phyloP scores from a whole-genome alignment of 108 stramenopile genomes.

The Skeletonema potamos region DNA sequence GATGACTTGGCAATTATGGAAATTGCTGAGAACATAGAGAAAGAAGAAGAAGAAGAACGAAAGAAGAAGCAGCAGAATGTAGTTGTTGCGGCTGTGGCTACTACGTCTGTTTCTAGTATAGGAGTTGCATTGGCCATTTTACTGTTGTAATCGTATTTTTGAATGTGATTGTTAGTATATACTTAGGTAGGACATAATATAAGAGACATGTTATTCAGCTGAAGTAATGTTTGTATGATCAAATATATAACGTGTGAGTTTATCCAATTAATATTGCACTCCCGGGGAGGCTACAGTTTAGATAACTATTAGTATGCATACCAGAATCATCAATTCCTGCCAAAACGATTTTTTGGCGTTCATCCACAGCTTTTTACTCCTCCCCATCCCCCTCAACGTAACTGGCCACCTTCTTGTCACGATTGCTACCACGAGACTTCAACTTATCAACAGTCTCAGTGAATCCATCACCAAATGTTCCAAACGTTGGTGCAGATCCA shows the following conservation, averaged over 20 bases:
- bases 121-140: not conserved
- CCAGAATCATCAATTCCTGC: not conserved
- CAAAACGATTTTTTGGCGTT: too few relatives aligned
- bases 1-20: not conserved
- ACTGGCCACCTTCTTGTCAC: conserved; percentile 1
- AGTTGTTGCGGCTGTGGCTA: not conserved
- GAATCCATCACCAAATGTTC: conserved; percentile 25
- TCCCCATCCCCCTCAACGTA: not conserved
- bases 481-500: conserved; percentile 33
- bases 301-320: too few relatives aligned
- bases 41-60: not conserved
- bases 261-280: too few relatives aligned
- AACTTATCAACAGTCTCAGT: conserved; percentile 9
- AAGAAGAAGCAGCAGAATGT: not conserved
- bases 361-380: not conserved
- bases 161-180: not conserved
- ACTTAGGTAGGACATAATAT: too few relatives aligned
- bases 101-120: not conserved
- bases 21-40: not conserved
- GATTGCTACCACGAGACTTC: not conserved
- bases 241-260: too few relatives aligned
- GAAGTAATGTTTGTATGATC: too few relatives aligned
- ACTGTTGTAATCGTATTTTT: not conserved
- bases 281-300: too few relatives aligned
- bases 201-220: too few relatives aligned